Percentiles rank a stretch among this genome's conserved stretches.
Evolutionary conservation across 179 eudicot genomes (phyloP).

Genomic region (Kewa caespitosa): DNA sequence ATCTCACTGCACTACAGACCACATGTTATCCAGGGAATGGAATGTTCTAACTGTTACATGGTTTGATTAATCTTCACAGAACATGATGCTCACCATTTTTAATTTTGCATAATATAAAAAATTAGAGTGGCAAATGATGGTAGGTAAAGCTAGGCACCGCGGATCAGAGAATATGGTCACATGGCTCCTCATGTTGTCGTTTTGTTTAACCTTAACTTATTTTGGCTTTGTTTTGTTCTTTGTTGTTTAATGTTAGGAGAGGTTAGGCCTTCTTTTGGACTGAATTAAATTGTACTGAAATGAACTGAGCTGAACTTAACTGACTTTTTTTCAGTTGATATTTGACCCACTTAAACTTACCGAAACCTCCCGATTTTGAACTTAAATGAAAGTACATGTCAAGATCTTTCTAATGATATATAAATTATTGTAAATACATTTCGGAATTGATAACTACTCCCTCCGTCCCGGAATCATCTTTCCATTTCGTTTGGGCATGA

Average conservation of each 20-base stretch:
- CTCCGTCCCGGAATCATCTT: too few species aligned
- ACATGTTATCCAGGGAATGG: slow-evolving; percentile 21
- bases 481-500: too few species aligned
- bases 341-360: not conserved
- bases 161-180: slow-evolving; percentile 16
- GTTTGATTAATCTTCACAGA: not conserved
- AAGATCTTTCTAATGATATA: too few species aligned
- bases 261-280: too few species aligned
- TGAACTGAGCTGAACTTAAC: too few species aligned
- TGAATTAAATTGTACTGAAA: too few species aligned
- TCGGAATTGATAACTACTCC: too few species aligned
- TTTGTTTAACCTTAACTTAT: not conserved
- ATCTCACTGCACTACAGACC: slow-evolving; percentile 18
- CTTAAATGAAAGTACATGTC: too few species aligned
- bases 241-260: too few species aligned
- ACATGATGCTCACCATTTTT: slow-evolving; percentile 16
- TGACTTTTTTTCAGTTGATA: too few species aligned
- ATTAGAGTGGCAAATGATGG: not conserved
- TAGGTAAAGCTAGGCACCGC: slow-evolving; percentile 7
- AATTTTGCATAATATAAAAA: not conserved
- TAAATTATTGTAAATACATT: too few species aligned
- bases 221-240: not conserved
- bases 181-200: not conserved
- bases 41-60: slow-evolving; percentile 16
- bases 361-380: too few species aligned